Conservation (phyloP, 1,284 basidiomycete species). For the Irpex rosettiformis region DNA sequence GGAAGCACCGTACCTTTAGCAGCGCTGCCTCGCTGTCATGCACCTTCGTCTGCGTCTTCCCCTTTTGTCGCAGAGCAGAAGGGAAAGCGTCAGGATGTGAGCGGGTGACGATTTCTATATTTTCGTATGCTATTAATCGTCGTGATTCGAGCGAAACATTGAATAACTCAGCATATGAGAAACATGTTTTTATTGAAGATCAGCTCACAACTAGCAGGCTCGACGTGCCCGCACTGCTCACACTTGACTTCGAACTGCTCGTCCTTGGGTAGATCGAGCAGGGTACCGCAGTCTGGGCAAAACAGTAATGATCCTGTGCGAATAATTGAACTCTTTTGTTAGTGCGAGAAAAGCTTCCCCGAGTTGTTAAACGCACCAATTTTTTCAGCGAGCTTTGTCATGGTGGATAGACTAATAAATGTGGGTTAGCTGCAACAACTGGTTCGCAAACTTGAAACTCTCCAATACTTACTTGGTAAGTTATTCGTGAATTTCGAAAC, state of each 20-base stretch:
- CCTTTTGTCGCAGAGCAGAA: conserved; percentile 81
- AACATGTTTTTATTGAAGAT: background rate
- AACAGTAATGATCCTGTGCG: conserved; percentile 85
- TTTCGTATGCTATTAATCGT: conserved; percentile 77
- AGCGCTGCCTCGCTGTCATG: conserved; percentile 75
- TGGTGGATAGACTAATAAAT: no score
- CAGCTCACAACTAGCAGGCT: conserved; percentile 82
- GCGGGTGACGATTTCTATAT: conserved; percentile 85
- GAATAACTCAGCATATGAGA: background rate
- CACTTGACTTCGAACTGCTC: conserved; percentile 78
- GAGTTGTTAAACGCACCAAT: conserved; percentile 26
- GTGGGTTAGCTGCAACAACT: no score
- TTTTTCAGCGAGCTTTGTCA: conserved; percentile 26
- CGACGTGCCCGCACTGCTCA: conserved; percentile 84
- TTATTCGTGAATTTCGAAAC: no score
- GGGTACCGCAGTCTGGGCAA: conserved; percentile 88
- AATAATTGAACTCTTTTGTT: background rate
- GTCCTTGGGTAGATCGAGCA: conserved; percentile 83
- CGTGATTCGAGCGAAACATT: background rate
- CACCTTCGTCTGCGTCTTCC: conserved; percentile 86
- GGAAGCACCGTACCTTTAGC: conserved; percentile 50
- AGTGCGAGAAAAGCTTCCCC: background rate
- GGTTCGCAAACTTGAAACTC: no score
- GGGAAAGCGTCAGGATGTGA: conserved; percentile 96
- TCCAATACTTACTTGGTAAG: no score